Evolutionary conservation across 2,329 filamentous ascomycete species (phyloP).

Genomic region (Endoconidiophora laricicola): DNA sequence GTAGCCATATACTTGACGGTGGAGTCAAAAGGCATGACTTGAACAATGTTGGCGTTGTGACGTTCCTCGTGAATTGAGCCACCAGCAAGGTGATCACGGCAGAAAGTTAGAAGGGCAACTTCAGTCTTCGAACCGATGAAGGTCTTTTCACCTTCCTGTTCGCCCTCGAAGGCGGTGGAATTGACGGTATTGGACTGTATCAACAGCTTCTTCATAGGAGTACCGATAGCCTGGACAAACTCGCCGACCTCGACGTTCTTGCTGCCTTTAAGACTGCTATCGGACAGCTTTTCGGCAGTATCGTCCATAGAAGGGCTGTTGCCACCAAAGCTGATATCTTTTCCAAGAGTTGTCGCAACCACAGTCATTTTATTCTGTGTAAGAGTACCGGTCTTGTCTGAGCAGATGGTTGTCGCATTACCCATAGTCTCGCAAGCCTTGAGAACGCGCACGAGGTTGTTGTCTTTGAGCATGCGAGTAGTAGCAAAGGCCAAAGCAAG

Average conservation of each 20-base stretch:
- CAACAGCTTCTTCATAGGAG: constrained; percentile 17
- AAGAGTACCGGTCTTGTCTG: constrained; percentile 34
- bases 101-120: constrained; percentile 34
- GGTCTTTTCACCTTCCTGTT: constrained; percentile 26
- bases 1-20: constrained; percentile 39
- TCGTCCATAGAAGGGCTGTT: constrained; percentile 6
- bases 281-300: not conserved
- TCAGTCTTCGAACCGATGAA: constrained; percentile 42
- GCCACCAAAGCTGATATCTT: constrained; percentile 20
- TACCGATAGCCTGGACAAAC: constrained; percentile 9
- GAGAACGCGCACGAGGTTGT: constrained; percentile 50
- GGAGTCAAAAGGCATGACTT: constrained; percentile 39
- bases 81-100: constrained; percentile 33
- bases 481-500: constrained; percentile 53
- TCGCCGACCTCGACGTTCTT: constrained; percentile 5
- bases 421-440: constrained; percentile 59
- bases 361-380: constrained; percentile 58
- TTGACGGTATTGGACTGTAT: constrained; percentile 36
- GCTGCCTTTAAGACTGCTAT: not conserved
- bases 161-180: constrained; percentile 39
- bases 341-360: constrained; percentile 49
- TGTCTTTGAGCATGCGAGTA: constrained; percentile 52
- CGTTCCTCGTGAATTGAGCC: constrained; percentile 29
- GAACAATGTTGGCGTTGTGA: constrained; percentile 28
- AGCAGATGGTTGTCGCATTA: constrained; percentile 59